phyloP scores from a whole-genome alignment of 2,329 filamentous ascomycete species.

The Pseudogymnoascus sp. region DNA sequence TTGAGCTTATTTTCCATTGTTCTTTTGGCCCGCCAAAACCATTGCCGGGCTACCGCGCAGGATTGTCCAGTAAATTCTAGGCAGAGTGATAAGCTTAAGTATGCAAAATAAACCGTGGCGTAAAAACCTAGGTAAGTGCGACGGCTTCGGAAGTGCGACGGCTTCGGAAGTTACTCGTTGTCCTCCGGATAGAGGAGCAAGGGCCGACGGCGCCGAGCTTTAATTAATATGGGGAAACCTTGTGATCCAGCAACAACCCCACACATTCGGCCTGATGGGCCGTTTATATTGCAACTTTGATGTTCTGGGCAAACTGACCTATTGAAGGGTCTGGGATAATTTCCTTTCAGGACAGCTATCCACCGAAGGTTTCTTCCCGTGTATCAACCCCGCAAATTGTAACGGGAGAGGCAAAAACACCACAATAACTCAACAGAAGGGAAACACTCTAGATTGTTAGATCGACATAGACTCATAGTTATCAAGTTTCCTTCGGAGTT shows the following conservation, averaged over 20 bases:
- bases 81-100: background rate
- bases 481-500: background rate
- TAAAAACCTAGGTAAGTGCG: background rate
- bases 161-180: background rate
- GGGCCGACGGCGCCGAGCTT: background rate
- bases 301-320: background rate
- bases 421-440: background rate
- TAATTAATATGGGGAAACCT: conserved; percentile 1
- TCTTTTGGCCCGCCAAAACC: background rate
- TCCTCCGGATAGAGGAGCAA: background rate
- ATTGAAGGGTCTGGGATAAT: background rate
- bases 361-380: background rate
- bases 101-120: background rate
- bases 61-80: background rate
- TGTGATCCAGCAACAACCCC: background rate
- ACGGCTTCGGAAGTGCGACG: background rate
- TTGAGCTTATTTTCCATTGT: background rate
- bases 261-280: background rate
- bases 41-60: background rate
- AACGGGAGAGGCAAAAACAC: background rate
- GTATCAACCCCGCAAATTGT: background rate
- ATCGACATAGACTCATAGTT: background rate
- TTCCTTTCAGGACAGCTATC: background rate
- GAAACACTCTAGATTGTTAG: background rate
- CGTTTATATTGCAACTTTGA: background rate